These are phyloP conservation scores for Podaxis sp. DNA, from an alignment of 768 basidiomycete genomes.

Conservation along the genomic window DNA sequence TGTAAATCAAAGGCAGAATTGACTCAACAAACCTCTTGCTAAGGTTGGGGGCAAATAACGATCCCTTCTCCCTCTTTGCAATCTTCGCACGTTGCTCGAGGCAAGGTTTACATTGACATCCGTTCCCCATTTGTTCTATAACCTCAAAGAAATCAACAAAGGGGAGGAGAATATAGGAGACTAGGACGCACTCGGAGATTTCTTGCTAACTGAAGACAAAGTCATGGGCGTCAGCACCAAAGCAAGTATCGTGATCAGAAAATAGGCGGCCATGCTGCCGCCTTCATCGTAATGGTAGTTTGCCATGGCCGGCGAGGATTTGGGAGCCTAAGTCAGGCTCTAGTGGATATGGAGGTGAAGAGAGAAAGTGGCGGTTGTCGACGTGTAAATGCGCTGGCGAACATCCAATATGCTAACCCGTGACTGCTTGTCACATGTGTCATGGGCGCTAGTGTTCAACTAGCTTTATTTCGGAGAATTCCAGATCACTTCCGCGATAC, in stretches of 20 bases:
- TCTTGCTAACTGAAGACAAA: constrained; percentile 38
- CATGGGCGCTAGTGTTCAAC: not conserved
- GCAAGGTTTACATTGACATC: constrained; percentile 64
- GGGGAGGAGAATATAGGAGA: not conserved
- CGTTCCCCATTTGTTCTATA: constrained; percentile 28
- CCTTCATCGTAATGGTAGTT: constrained; percentile 84
- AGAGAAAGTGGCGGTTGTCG: not conserved
- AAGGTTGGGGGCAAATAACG: constrained; percentile 43
- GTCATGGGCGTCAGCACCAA: constrained; percentile 81
- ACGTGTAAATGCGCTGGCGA: constrained; percentile 13
- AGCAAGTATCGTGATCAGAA: constrained; percentile 84
- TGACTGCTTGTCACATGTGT: constrained; percentile 6
- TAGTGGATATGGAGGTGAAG: not conserved
- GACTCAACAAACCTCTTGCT: constrained; percentile 42
- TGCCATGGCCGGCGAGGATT: constrained; percentile 46
- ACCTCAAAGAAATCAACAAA: constrained; percentile 9
- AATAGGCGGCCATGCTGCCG: constrained; percentile 86
- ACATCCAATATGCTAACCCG: constrained; percentile 3
- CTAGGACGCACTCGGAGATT: constrained; percentile 38
- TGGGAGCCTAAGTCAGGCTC: constrained; percentile 4
- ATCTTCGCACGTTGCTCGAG: constrained; percentile 46
- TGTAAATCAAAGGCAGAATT: not conserved
- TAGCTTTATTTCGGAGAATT: not conserved
- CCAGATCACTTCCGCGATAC: not conserved
- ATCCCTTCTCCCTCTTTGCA: constrained; percentile 37